Conservation (phyloP, 163 green algal species). For the Scenedesmus sp. region DNA sequence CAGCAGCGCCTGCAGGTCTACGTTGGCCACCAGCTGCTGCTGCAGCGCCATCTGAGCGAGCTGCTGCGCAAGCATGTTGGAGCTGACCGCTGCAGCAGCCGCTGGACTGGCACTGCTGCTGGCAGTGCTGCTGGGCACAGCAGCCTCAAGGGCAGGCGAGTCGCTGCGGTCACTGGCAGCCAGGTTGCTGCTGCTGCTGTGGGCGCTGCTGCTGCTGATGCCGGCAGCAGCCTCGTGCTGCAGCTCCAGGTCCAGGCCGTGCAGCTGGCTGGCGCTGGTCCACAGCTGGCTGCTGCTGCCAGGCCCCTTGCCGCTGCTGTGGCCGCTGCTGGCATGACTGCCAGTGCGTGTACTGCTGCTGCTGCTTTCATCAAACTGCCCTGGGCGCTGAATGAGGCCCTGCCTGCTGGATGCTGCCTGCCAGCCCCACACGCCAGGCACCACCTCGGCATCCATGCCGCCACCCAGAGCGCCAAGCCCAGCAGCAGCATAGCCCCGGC, state of each 20-base stretch:
- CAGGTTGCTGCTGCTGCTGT: conserved; percentile 3
- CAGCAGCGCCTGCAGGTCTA: conserved; percentile 42
- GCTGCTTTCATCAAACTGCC: conserved; percentile 15
- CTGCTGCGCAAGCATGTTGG: conserved; percentile 44
- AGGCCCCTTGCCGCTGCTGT: not conserved
- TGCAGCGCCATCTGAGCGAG: conserved; percentile 44
- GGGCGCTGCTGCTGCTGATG: conserved; percentile 27
- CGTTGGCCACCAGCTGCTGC: conserved; percentile 37
- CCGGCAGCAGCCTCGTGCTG: conserved; percentile 43
- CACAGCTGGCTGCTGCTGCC: conserved; percentile 24
- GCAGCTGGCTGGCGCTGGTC: conserved; percentile 37
- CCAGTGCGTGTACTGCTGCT: not conserved
- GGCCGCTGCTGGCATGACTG: not conserved
- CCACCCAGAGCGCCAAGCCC: not conserved
- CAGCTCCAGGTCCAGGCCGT: conserved; percentile 50
- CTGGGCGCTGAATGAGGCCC: conserved; percentile 29
- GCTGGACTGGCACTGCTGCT: conserved; percentile 17
- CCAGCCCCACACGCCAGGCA: conserved; percentile 46
- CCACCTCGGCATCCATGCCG: conserved; percentile 27
- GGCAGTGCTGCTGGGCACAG: not conserved
- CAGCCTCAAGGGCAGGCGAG: not conserved
- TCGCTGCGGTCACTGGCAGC: conserved; percentile 33
- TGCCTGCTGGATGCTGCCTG: conserved; percentile 37
- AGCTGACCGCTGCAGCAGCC: conserved; percentile 14
- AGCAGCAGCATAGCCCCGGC: not conserved